These are phyloP conservation scores for Ajuga reptans DNA, from an alignment of 305 asterid genomes.

Conservation along the genomic window DNA sequence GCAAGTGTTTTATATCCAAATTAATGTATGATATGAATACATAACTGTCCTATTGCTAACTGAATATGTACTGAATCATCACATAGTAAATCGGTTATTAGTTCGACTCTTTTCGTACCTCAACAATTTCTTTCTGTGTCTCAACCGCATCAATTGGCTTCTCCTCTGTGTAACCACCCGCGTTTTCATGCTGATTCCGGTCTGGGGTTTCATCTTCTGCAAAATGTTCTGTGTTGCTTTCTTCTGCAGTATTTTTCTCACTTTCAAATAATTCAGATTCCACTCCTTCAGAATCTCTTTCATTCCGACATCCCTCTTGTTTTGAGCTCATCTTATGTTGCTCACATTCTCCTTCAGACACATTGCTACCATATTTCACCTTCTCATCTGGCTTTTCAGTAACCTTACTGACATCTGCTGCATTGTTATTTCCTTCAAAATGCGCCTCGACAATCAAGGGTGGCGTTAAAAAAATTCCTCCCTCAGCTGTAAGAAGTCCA, in stretches of 20 bases:
- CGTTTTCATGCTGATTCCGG: slow-evolving; percentile 14
- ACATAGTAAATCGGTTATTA: neutral
- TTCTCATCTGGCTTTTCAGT: slow-evolving; percentile 23
- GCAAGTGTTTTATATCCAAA: too few relatives aligned
- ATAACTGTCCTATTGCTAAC: too few relatives aligned
- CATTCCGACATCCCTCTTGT: neutral
- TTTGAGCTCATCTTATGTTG: neutral
- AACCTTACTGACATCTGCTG: slow-evolving; percentile 18
- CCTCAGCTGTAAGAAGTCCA: slow-evolving; percentile 29
- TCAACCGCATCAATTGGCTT: slow-evolving; percentile 19
- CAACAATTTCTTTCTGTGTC: neutral
- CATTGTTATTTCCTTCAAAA: slow-evolving; percentile 23
- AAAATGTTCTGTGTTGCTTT: slow-evolving; percentile 5
- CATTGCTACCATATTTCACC: slow-evolving; percentile 16
- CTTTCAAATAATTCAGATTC: neutral
- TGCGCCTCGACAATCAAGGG: slow-evolving; percentile 31
- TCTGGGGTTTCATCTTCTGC: slow-evolving; percentile 17
- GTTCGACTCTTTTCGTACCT: slow-evolving; percentile 13
- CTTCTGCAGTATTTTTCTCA: slow-evolving; percentile 15
- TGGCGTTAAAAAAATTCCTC: slow-evolving; percentile 29
- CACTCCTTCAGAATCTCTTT: neutral
- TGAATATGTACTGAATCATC: too few relatives aligned
- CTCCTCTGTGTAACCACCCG: slow-evolving; percentile 20
- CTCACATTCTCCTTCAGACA: neutral
- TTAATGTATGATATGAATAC: too few relatives aligned